These are phyloP conservation scores for Umbellularia californica DNA, from an alignment of 164 flowering plant genomes.

Conservation along the genomic window DNA sequence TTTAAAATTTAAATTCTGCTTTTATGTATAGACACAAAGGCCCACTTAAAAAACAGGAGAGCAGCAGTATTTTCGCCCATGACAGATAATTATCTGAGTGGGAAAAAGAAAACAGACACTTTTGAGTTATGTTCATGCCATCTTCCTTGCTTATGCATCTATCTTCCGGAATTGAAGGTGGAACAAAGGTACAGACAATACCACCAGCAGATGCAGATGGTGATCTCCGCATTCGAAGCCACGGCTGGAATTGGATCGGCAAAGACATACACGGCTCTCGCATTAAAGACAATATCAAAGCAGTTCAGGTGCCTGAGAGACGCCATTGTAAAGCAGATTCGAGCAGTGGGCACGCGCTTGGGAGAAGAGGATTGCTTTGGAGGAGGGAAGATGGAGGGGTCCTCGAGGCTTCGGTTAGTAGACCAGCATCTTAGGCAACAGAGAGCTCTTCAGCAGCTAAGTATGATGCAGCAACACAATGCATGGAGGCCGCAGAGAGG, in stretches of 20 bases:
- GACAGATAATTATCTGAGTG: too few relatives aligned
- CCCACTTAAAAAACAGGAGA: too few relatives aligned
- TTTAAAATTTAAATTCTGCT: too few relatives aligned
- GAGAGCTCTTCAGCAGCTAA: slow-evolving; percentile 85
- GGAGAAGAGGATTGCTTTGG: slow-evolving; percentile 69
- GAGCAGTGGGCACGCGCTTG: slow-evolving; percentile 51
- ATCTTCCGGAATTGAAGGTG: slow-evolving; percentile 40
- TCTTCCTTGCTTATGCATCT: neutral
- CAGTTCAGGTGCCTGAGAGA: slow-evolving; percentile 90
- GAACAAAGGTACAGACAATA: slow-evolving; percentile 95
- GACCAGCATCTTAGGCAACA: slow-evolving; percentile 87
- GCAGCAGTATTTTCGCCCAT: too few relatives aligned
- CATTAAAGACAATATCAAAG: slow-evolving; percentile 83
- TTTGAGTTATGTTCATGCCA: too few relatives aligned
- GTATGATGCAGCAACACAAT: slow-evolving; percentile 87
- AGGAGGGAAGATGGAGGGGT: slow-evolving; percentile 25
- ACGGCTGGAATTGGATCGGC: slow-evolving; percentile 86
- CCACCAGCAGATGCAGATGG: slow-evolving; percentile 92
- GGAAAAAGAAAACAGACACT: too few relatives aligned
- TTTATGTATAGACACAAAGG: too few relatives aligned
- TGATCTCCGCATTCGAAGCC: slow-evolving; percentile 76
- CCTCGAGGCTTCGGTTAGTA: slow-evolving; percentile 68
- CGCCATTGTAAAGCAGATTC: slow-evolving; percentile 66
- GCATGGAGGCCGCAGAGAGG: slow-evolving; percentile 99
- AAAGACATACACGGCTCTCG: slow-evolving; percentile 83